Conservation (phyloP, 1,284 basidiomycete genomes). For the Porodaedalea pini region DNA sequence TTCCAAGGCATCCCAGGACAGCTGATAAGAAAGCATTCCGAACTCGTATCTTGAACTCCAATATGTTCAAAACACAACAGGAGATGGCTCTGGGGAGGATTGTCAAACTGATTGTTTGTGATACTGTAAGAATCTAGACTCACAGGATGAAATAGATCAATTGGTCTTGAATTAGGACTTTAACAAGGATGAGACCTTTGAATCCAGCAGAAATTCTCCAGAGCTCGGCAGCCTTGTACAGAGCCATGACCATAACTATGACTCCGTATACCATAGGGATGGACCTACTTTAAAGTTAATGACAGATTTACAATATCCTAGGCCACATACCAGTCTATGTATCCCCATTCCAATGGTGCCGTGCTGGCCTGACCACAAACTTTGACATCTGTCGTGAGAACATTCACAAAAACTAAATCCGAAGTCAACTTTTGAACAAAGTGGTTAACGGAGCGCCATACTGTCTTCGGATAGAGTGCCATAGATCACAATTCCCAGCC, state of each 20-base stretch:
- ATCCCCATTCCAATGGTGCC: neutral
- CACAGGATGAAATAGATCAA: conserved; percentile 9
- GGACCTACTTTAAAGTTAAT: neutral
- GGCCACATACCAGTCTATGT: neutral
- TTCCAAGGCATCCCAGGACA: too few relatives aligned
- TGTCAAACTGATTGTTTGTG: too few relatives aligned
- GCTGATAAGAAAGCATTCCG: too few relatives aligned
- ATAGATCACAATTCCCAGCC: neutral
- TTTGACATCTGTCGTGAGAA: neutral
- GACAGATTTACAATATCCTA: neutral
- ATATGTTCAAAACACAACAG: too few relatives aligned
- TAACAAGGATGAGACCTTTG: neutral
- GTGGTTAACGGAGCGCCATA: neutral
- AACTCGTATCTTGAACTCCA: too few relatives aligned
- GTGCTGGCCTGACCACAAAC: neutral
- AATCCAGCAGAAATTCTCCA: conserved; percentile 4
- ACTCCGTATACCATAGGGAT: conserved; percentile 1
- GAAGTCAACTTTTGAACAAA: neutral
- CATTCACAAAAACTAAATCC: neutral
- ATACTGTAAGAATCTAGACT: too few relatives aligned
- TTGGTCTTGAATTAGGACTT: conserved; percentile 7
- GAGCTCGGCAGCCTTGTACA: conserved; percentile 6
- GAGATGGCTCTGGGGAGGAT: too few relatives aligned
- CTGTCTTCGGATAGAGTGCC: neutral
- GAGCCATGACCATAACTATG: neutral